Percentiles rank a stretch among this genome's conserved stretches.
These are phyloP conservation scores for Euphorbia tirucalli DNA, from an alignment of 345 rosid species.

Conservation along the genomic window DNA sequence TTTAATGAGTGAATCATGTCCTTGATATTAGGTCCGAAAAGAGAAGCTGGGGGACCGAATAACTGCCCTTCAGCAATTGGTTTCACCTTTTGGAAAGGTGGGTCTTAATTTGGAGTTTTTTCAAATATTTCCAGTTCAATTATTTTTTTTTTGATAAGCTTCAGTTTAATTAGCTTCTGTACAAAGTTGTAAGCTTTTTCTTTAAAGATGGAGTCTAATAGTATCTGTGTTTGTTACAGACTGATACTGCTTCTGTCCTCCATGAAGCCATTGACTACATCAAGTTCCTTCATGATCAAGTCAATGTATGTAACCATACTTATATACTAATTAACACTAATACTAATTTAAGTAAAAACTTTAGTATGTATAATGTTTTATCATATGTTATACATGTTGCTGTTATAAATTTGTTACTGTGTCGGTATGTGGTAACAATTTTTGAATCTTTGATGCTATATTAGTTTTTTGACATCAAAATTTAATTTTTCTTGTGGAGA, in stretches of 20 bases:
- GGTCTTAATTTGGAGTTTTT: slow-evolving; percentile 24
- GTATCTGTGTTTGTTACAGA: slow-evolving; percentile 14
- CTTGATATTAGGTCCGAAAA: slow-evolving; percentile 30
- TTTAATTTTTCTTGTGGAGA: too few relatives aligned
- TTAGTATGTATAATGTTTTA: too few relatives aligned
- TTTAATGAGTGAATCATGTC: not conserved
- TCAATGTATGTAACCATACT: slow-evolving; percentile 22
- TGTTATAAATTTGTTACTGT: too few relatives aligned
- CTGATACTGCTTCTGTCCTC: slow-evolving; percentile 39
- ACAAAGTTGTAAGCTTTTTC: slow-evolving; percentile 7
- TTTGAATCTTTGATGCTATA: too few relatives aligned
- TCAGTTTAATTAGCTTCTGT: too few relatives aligned
- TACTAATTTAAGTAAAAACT: too few relatives aligned
- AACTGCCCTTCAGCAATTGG: slow-evolving; percentile 40
- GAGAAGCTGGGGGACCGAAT: slow-evolving; percentile 39
- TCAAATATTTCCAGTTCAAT: too few relatives aligned
- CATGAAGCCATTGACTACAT: slow-evolving; percentile 37
- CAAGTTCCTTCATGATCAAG: slow-evolving; percentile 38
- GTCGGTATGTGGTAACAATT: too few relatives aligned
- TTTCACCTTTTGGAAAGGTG: slow-evolving; percentile 40
- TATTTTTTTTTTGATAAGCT: too few relatives aligned
- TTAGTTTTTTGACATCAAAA: too few relatives aligned
- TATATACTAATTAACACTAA: too few relatives aligned
- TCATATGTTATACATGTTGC: too few relatives aligned
- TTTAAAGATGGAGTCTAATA: slow-evolving; percentile 3